phyloP scores from a whole-genome alignment of 371 early-diverging fungal species.

The Haplosporangium sp. region DNA sequence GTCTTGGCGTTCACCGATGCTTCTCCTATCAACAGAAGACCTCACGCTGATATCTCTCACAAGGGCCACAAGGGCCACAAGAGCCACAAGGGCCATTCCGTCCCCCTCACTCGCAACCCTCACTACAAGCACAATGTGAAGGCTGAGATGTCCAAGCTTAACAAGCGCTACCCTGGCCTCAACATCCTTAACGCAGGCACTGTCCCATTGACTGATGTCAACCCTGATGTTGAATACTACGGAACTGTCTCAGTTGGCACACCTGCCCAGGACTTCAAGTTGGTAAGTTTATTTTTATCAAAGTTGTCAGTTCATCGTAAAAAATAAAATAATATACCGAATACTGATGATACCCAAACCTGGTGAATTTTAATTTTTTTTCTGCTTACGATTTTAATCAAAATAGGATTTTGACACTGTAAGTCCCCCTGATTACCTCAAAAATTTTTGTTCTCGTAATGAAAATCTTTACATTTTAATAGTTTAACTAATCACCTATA shows the following conservation, averaged over 20 bases:
- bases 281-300: conserved; percentile 65
- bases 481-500: no score
- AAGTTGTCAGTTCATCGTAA: no score
- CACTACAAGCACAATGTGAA: conserved; percentile 34
- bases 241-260: conserved; percentile 65
- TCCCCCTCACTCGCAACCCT: conserved; percentile 36
- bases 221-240: conserved; percentile 60
- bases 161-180: conserved; percentile 29
- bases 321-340: no score
- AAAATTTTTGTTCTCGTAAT: neutral
- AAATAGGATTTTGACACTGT: conserved; percentile 19
- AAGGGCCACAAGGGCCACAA: conserved; percentile 1
- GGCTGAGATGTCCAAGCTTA: conserved; percentile 37
- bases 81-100: conserved; percentile 11
- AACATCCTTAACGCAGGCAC: conserved; percentile 19
- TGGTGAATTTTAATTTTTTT: neutral
- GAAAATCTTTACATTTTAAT: no score
- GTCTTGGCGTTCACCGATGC: conserved; percentile 34
- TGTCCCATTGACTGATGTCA: conserved; percentile 24
- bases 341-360: no score
- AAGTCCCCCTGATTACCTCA: neutral
- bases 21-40: conserved; percentile 23
- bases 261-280: conserved; percentile 69
- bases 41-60: neutral
- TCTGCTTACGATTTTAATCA: neutral